Evolutionary conservation across 148 eudicot genomes (phyloP), one percentile per base, ranked within the genome.

Genomic region (Rhododendron simsii): DNA sequence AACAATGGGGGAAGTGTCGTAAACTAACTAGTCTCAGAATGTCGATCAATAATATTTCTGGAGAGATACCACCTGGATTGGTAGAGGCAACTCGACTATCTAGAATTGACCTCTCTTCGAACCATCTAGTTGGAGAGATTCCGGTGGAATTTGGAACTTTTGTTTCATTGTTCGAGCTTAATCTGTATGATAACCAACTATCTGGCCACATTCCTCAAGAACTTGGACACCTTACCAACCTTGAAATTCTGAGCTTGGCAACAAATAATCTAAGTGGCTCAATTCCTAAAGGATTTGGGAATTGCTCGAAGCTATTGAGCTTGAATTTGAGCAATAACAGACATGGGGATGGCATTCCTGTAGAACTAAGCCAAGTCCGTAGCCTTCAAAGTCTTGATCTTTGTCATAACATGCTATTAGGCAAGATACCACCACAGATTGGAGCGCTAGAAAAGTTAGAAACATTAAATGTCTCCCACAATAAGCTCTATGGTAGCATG

Each of bases 11-110:
- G 21, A 37, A 20, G n/a, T 39, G 26, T 35, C 48, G 8, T 35
- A 20, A 77, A 4, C 23, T 77, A 39, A 77, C 80, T 77, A 39
- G 80, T 39, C 48, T 77, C n/a, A 77, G 21, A 39, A 77, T 92
- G 26, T 90, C 88, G 78, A 85, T 83, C 5, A 71, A 71, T 30
- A 71, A 71, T 3, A 71, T 71, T 15, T 71, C 76, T 3, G 76
- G 76, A 71, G 18, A 30, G 41, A 71, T 71, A 71, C 7, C 20
- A 3, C 20, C 77, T 28, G 41, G 39, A 15, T 5, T 71, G 5
- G 76, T 12, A 30, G 76, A 33, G 76, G 76, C 76, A 71, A 71
- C 39, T 71, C 41, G 7, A 23, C 39, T 71, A 71, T 4, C 69
- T 7, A 23, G 28, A 23, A 21, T 61, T 23, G 69, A 61, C 28